A percentile compares a stretch with the other conserved stretches of the same genome.
Conservation (phyloP, 2,329 filamentous ascomycete genomes). For the Hypoxylon sp. region DNA sequence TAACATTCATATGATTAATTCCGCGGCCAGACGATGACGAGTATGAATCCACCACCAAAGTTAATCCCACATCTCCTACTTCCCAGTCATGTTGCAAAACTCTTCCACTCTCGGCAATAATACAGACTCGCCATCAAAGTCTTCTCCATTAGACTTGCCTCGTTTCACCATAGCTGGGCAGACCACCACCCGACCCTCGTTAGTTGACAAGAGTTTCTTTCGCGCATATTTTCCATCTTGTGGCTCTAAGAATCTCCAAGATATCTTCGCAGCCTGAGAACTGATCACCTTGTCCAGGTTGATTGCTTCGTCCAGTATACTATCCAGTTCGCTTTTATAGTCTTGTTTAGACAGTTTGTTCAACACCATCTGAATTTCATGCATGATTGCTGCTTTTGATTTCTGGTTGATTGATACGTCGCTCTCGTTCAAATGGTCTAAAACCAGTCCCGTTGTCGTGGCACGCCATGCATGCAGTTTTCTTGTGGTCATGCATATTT, state of each 20-base stretch:
- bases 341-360: not conserved
- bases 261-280: slow-evolving; percentile 6
- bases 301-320: slow-evolving; percentile 6
- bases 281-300: slow-evolving; percentile 12
- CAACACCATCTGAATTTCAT: not conserved
- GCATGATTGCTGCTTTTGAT: not conserved
- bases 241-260: not conserved
- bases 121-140: slow-evolving; percentile 5
- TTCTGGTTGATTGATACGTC: not conserved
- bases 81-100: not conserved
- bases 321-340: slow-evolving; percentile 3
- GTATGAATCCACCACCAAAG: not conserved
- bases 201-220: not conserved
- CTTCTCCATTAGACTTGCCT: slow-evolving; percentile 24
- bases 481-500: not conserved
- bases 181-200: not conserved
- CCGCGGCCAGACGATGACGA: not conserved
- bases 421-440: not conserved
- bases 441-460: slow-evolving; percentile 1
- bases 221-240: not conserved
- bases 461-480: slow-evolving; percentile 6
- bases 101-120: slow-evolving; percentile 1
- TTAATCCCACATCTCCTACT: not conserved
- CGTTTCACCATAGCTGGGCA: slow-evolving; percentile 9
- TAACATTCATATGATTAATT: too few species aligned